phyloP scores from a whole-genome alignment of 495 filamentous ascomycete genomes.

The Aspergillus conjunctus region DNA sequence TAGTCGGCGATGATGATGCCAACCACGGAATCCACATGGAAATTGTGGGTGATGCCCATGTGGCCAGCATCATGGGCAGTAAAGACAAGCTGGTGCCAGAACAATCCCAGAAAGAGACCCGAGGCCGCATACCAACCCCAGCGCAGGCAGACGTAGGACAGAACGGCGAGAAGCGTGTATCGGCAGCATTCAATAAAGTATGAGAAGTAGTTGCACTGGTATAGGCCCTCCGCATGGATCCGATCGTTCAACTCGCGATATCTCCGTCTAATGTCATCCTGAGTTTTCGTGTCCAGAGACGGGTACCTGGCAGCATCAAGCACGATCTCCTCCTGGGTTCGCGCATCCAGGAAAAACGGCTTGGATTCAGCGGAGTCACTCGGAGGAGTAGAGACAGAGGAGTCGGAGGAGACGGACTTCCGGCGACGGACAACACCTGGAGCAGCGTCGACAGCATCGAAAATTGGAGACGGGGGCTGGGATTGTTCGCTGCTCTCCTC shows the following conservation, averaged over 20 bases:
- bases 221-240: conserved; percentile 75
- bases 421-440: conserved; percentile 35
- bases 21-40: conserved; percentile 77
- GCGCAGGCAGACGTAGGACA: conserved; percentile 66
- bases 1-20: conserved; percentile 92
- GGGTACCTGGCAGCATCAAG: conserved; percentile 83
- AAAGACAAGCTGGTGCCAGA: conserved; percentile 98
- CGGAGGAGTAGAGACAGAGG: conserved; percentile 36
- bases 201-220: conserved; percentile 79
- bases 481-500: conserved; percentile 49
- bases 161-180: conserved; percentile 70
- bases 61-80: conserved; percentile 95
- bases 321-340: conserved; percentile 73
- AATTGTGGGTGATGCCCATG: conserved; percentile 94
- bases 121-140: conserved; percentile 74
- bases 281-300: conserved; percentile 70
- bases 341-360: conserved; percentile 69
- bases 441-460: conserved; percentile 55
- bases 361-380: conserved; percentile 36
- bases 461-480: conserved; percentile 63
- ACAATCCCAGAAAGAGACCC: conserved; percentile 74
- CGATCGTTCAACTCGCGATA: conserved; percentile 75
- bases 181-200: conserved; percentile 76
- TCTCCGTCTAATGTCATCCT: conserved; percentile 75
- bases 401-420: conserved; percentile 37